phyloP scores from a whole-genome alignment of 2,329 filamentous ascomycete species.

The Xylariaceae sp. region DNA sequence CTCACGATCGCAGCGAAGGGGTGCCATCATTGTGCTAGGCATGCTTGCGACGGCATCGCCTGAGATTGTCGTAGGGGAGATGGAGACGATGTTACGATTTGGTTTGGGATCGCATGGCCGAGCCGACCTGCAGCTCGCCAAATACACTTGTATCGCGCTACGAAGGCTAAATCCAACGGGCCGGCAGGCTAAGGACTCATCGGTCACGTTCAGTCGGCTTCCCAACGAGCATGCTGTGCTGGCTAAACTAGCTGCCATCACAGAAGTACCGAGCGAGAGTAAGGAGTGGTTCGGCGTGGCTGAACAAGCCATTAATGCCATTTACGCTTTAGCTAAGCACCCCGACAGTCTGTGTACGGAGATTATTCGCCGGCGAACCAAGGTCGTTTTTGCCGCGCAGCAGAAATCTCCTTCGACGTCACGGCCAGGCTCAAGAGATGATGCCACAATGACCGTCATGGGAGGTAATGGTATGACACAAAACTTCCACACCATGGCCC shows the following conservation, averaged over 20 bases:
- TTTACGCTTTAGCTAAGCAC: slow-evolving; percentile 92
- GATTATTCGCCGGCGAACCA: slow-evolving; percentile 85
- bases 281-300: slow-evolving; percentile 97
- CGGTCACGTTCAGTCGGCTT: slow-evolving; percentile 74
- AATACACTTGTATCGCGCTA: slow-evolving; percentile 93
- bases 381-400: slow-evolving; percentile 70
- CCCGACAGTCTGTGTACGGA: slow-evolving; percentile 93
- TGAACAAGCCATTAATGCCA: slow-evolving; percentile 94
- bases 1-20: slow-evolving; percentile 85
- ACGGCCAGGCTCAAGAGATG: slow-evolving; percentile 55
- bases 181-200: slow-evolving; percentile 76
- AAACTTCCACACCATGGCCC: slow-evolving; percentile 39
- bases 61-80: slow-evolving; percentile 91
- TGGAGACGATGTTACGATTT: slow-evolving; percentile 91
- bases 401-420: slow-evolving; percentile 49
- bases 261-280: slow-evolving; percentile 83
- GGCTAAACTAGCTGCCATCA: slow-evolving; percentile 78
- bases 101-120: slow-evolving; percentile 83
- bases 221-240: slow-evolving; percentile 92
- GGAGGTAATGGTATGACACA: slow-evolving; percentile 45
- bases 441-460: slow-evolving; percentile 41
- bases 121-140: slow-evolving; percentile 84
- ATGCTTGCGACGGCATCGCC: slow-evolving; percentile 95
- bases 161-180: slow-evolving; percentile 87
- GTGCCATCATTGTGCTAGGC: slow-evolving; percentile 93